Evolutionary conservation across 164 flowering plant species (phyloP).

Genomic region (Chimonanthus salicifolius): DNA sequence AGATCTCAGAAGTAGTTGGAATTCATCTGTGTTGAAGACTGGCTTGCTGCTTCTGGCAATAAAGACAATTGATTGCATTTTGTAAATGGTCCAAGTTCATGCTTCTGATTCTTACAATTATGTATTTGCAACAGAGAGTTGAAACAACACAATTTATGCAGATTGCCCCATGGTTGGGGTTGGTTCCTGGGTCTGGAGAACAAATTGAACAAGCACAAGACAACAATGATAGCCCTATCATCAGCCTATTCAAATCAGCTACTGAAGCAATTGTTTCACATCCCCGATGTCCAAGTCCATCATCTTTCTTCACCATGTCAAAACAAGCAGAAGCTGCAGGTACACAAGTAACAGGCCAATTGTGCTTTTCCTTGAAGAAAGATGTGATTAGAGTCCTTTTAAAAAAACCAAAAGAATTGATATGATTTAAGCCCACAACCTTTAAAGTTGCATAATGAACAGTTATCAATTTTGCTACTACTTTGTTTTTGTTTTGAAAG

Average conservation of each 20-base stretch:
- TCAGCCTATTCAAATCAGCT: conserved; percentile 75
- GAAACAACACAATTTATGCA: conserved; percentile 88
- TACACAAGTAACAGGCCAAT: conserved; percentile 15
- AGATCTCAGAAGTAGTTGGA: not conserved
- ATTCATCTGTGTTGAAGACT: not conserved
- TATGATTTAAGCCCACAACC: too few species aligned
- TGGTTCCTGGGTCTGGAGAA: conserved; percentile 80
- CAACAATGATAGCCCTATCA: conserved; percentile 76
- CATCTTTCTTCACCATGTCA: conserved; percentile 68
- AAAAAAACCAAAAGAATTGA: too few species aligned
- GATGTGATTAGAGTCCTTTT: too few species aligned
- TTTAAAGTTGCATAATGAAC: too few species aligned
- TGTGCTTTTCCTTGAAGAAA: not conserved
- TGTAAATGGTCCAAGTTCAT: not conserved
- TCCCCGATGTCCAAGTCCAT: conserved; percentile 46
- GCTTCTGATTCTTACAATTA: conserved; percentile 15
- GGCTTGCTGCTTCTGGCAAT: not conserved
- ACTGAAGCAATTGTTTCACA: conserved; percentile 55
- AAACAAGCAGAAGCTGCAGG: conserved; percentile 99
- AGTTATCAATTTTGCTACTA: too few species aligned
- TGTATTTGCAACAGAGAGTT: conserved; percentile 49
- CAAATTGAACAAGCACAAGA: conserved; percentile 64
- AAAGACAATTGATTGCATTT: not conserved
- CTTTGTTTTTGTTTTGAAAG: not conserved
- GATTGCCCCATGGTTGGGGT: conserved; percentile 95